Percentiles rank a stretch among this genome's conserved stretches.
phyloP scores from a whole-genome alignment of 73 alveolate genomes.

The Uronychia setigera region DNA sequence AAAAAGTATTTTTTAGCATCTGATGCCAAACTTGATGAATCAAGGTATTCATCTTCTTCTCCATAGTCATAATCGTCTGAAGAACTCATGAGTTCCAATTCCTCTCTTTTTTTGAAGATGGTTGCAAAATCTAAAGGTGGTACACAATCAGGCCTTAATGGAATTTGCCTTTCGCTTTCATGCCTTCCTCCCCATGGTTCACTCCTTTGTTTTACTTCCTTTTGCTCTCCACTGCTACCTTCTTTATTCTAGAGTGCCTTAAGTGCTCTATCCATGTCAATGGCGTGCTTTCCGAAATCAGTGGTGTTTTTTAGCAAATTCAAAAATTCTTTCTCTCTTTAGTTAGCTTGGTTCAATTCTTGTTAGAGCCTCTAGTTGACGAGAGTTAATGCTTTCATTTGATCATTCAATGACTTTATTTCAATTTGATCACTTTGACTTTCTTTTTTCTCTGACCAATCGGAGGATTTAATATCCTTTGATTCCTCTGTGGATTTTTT shows the following conservation, averaged over 20 bases:
- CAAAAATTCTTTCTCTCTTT: not conserved
- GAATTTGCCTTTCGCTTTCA: constrained; percentile 20
- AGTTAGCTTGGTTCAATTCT: not conserved
- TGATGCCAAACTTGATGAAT: not conserved
- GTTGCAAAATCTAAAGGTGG: constrained; percentile 13
- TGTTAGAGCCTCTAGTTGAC: not conserved
- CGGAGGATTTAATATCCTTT: too few relatives aligned
- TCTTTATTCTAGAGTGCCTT: too few relatives aligned
- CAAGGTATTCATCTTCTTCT: constrained; percentile 33
- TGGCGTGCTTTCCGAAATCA: too few relatives aligned
- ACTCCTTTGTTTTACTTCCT: not conserved
- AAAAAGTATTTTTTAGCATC: constrained; percentile 13
- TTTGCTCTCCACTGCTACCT: too few relatives aligned
- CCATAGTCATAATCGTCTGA: constrained; percentile 16
- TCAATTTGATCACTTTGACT: too few relatives aligned
- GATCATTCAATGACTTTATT: too few relatives aligned
- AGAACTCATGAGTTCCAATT: constrained; percentile 3
- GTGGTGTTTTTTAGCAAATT: not conserved
- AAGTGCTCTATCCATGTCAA: too few relatives aligned
- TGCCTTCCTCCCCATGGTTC: constrained; percentile 11
- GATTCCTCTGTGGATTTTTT: too few relatives aligned
- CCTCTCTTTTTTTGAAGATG: constrained; percentile 18
- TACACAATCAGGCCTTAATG: not conserved
- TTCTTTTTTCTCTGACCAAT: too few relatives aligned
- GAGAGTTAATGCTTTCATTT: too few relatives aligned